phyloP scores from a whole-genome alignment of 2,329 filamentous ascomycete species.

The Gnomoniopsis smithogilvyi region DNA sequence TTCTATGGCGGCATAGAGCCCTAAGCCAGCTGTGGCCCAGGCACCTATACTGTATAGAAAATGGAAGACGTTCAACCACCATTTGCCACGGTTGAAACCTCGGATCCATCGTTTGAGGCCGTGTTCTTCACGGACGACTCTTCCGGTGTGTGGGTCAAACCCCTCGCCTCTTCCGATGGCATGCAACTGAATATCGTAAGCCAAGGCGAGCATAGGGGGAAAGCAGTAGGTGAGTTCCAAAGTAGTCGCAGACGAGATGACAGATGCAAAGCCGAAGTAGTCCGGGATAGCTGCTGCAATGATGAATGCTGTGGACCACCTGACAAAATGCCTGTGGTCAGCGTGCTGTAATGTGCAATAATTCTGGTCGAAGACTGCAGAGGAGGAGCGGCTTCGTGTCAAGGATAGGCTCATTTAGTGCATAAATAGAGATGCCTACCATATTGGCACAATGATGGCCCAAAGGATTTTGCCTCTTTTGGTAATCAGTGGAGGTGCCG shows the following conservation, averaged over 20 bases:
- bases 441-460: constrained; percentile 39
- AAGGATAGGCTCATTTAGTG: too few relatives aligned
- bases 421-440: too few relatives aligned
- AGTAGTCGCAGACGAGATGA: neutral
- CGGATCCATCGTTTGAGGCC: neutral
- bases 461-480: constrained; percentile 46
- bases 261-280: constrained; percentile 5
- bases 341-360: too few relatives aligned
- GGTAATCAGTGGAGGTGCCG: constrained; percentile 42
- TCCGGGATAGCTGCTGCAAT: constrained; percentile 4
- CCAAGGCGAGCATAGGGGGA: constrained; percentile 1
- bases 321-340: constrained; percentile 18
- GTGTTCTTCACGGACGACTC: neutral
- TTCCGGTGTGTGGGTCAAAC: neutral
- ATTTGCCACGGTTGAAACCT: neutral
- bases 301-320: constrained; percentile 3
- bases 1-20: constrained; percentile 9
- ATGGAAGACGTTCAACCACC: constrained; percentile 3
- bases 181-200: neutral
- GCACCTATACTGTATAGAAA: neutral
- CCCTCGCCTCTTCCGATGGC: neutral
- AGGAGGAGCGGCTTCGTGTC: too few relatives aligned
- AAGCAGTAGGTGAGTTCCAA: constrained; percentile 3
- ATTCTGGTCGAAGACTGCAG: too few relatives aligned
- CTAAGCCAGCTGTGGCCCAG: constrained; percentile 4